phyloP scores from a whole-genome alignment of 169 alveolate genomes.

The Plasmodium blacklocki region DNA sequence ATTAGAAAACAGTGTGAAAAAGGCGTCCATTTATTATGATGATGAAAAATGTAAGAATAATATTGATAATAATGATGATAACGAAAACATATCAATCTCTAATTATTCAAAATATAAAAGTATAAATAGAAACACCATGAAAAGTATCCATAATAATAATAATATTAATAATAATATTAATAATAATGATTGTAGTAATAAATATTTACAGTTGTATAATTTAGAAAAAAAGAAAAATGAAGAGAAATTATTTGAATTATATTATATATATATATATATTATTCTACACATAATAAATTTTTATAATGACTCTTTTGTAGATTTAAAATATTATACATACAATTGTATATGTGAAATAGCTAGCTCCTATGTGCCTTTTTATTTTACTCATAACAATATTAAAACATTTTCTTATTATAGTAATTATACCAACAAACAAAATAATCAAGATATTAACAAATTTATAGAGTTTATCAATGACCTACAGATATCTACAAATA shows the following conservation, averaged over 20 bases:
- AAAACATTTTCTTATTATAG: conserved; percentile 73
- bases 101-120: background rate
- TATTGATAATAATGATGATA: too few species aligned
- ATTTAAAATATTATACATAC: conserved; percentile 60
- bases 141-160: background rate
- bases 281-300: conserved; percentile 69
- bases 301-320: conserved; percentile 64
- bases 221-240: conserved; percentile 54
- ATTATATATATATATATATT: conserved; percentile 67
- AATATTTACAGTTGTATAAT: background rate
- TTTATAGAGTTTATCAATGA: conserved; percentile 40
- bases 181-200: background rate
- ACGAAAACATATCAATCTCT: too few species aligned
- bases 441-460: conserved; percentile 48
- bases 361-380: conserved; percentile 76
- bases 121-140: background rate
- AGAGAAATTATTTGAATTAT: conserved; percentile 62
- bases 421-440: conserved; percentile 37
- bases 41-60: too few species aligned
- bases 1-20: too few species aligned
- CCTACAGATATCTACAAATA: conserved; percentile 15
- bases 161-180: conserved; percentile 1
- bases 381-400: conserved; percentile 58
- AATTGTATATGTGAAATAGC: conserved; percentile 77
- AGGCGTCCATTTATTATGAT: too few species aligned